Evolutionary conservation across 805 yeast species (phyloP), one percentile per base, ranked within the genome.

Genomic region (Metschnikowia similis): DNA sequence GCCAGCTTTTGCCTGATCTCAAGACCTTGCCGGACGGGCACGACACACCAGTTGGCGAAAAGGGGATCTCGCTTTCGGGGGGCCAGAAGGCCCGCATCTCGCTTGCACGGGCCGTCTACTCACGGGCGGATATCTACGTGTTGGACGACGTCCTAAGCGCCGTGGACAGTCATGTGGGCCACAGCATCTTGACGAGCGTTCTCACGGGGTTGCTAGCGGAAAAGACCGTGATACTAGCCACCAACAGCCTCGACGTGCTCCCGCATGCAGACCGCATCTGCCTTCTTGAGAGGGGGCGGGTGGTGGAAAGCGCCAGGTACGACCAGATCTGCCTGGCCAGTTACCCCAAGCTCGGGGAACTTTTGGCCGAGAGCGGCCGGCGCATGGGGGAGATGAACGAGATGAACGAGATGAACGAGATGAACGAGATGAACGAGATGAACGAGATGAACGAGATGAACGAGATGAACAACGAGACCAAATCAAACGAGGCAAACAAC

Each of bases 81-180:
- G 76, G 76, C 29, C 76, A 72, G 53, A 72, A 71, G 52, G 76
- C 76, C 3, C 61, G 76, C 32, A 59, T 72, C 34, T 64, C 75
- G 7, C 59, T 72, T 41, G 76, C 76, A 2, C 60, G 76, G 53
- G 75, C 75, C 7, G 75, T 72, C 5, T 72, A 72, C 50, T 56
- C 74, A 4, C 64, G 72, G 41, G 72, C 75, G 5, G 75, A 70
- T 35, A 59, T 70, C 28, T 70, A 69, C 51, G 53, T 72, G n/a
- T 56, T 72, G 16, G 76, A 72, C 48, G 76, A 71, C 52, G 57
- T 71, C n/a, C 61, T 72, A 48, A 69, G 75, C 42, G 76, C 76
- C 27, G 76, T 72, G 27, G 76, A 72, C 53, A 61, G 74, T 13
- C 76, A 72, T 54, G 76, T 72, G 39, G 75, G 75, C 17, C 68